A percentile compares a stretch with the other conserved stretches of the same genome.
phyloP scores from a whole-genome alignment of 2,329 filamentous ascomycete species.

The Neurospora crassa region DNA sequence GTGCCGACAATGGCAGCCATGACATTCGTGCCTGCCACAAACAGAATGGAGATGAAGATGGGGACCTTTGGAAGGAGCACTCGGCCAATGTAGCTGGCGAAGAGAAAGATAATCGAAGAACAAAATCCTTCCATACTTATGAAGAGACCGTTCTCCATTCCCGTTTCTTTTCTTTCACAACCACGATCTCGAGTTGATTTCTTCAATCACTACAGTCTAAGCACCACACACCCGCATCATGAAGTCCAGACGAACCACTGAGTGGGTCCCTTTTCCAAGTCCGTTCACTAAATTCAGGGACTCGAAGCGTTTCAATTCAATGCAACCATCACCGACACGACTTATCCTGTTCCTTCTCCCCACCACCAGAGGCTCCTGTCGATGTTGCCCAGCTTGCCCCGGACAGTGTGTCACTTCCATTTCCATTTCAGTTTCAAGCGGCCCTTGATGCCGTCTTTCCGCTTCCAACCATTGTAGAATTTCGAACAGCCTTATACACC shows the following conservation, averaged over 20 bases:
- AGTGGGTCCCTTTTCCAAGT: not conserved
- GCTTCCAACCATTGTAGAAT: not conserved
- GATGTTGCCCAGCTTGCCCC: not conserved
- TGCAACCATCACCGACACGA: not conserved
- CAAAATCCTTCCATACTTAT: no score
- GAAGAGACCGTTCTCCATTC: not conserved
- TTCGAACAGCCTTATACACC: not conserved
- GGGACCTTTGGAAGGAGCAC: not conserved
- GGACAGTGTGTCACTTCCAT: not conserved
- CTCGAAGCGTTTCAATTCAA: not conserved
- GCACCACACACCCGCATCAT: not conserved
- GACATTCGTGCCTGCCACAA: not conserved
- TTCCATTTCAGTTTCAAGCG: no score
- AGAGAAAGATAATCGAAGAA: not conserved
- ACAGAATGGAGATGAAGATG: not conserved
- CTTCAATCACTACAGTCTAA: not conserved
- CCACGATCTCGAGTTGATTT: not conserved
- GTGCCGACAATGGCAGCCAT: not conserved
- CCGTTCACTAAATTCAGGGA: not conserved
- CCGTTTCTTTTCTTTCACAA: not conserved
- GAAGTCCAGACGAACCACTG: not conserved
- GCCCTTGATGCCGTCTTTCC: no score
- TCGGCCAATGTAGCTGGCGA: not conserved
- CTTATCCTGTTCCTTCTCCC: not conserved
- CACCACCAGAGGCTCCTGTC: not conserved